A percentile compares a stretch with the other conserved stretches of the same genome.
phyloP scores from a whole-genome alignment of 2,329 filamentous ascomycete genomes.

The Cytospora mali region DNA sequence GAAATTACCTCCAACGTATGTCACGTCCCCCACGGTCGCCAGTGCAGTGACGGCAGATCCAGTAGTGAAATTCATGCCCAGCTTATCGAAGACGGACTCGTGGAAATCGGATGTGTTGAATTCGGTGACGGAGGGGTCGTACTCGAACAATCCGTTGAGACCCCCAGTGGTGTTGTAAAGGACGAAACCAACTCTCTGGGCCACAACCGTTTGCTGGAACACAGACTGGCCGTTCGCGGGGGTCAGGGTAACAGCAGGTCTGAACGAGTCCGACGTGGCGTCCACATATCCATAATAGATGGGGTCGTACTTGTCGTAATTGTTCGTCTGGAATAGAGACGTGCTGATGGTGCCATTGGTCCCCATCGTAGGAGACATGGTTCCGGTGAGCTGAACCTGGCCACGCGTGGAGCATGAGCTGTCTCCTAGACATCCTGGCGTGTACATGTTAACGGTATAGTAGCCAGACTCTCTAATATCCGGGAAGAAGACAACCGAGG shows the following conservation, averaged over 20 bases:
- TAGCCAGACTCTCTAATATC: conserved; percentile 88
- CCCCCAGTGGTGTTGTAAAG: conserved; percentile 74
- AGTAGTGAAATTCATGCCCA: conserved; percentile 69
- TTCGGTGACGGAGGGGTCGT: conserved; percentile 65
- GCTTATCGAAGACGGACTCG: conserved; percentile 73
- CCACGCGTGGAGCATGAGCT: conserved; percentile 75
- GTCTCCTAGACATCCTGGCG: conserved; percentile 85
- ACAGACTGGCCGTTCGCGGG: conserved; percentile 66
- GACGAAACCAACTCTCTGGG: conserved; percentile 80
- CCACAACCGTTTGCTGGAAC: conserved; percentile 75
- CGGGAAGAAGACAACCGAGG: conserved; percentile 77
- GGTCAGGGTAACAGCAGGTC: conserved; percentile 76
- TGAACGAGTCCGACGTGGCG: conserved; percentile 70
- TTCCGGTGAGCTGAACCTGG: conserved; percentile 77
- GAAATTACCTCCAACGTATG: conserved; percentile 86
- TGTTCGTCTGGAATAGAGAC: conserved; percentile 84
- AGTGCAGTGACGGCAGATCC: conserved; percentile 73
- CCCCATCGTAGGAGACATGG: conserved; percentile 56
- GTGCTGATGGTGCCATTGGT: conserved; percentile 48
- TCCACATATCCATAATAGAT: conserved; percentile 88
- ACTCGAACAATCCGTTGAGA: conserved; percentile 90
- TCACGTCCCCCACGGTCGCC: conserved; percentile 62
- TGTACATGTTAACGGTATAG: conserved; percentile 89
- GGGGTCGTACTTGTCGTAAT: conserved; percentile 95
- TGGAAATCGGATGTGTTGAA: conserved; percentile 66